Conservation (phyloP, 345 rosid genomes). For the sweet orange (Citrus sinensis) region DNA sequence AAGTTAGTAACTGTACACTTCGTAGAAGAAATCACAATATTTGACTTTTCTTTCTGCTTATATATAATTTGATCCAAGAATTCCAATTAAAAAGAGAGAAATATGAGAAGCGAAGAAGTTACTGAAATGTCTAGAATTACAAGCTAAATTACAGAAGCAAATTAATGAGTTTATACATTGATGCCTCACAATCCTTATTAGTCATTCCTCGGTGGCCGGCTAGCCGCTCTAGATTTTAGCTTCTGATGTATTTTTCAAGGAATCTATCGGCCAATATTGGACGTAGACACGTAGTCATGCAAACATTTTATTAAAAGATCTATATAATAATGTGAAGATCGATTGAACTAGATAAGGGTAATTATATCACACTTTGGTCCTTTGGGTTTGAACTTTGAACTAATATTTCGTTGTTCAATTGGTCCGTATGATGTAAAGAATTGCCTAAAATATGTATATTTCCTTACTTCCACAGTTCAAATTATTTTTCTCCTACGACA, state of each 20-base stretch:
- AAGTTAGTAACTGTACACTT: neutral
- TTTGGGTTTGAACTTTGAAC: neutral
- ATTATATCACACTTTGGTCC: neutral
- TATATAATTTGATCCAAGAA: neutral
- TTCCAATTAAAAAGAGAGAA: neutral
- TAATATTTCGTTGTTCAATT: neutral
- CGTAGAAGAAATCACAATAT: neutral
- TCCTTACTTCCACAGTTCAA: neutral
- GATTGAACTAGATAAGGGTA: neutral
- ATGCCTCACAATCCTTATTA: neutral
- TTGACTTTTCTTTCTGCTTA: no score
- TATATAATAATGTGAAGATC: neutral
- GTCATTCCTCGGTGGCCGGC: neutral
- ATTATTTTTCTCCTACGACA: neutral
- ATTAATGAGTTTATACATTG: neutral
- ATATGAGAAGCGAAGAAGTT: no score
- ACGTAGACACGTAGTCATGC: no score
- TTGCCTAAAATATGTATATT: no score
- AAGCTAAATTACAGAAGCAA: neutral
- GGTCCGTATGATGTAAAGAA: neutral
- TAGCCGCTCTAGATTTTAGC: neutral
- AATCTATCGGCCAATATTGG: neutral
- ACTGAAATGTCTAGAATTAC: neutral
- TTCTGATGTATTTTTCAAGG: neutral
- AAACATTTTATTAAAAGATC: neutral